A percentile compares a stretch with the other conserved stretches of the same genome.
These are phyloP conservation scores for Choanephora cucurbitarum DNA, from an alignment of 371 early-diverging fungal species.

Conservation along the genomic window DNA sequence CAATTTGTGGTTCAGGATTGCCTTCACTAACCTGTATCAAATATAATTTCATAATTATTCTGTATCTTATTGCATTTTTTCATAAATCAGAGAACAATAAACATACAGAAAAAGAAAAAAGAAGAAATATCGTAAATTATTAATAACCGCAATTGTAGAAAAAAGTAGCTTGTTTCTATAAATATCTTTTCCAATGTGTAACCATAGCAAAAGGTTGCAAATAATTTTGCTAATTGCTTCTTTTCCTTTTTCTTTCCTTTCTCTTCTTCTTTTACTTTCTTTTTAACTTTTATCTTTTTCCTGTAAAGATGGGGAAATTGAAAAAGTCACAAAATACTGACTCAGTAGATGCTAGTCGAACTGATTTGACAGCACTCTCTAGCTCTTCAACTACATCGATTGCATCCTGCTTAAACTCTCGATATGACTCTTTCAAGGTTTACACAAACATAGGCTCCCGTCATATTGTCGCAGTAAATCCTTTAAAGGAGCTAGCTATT, in stretches of 20 bases:
- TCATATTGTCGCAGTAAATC: constrained; percentile 63
- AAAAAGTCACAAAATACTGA: constrained; percentile 15
- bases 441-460: constrained; percentile 70
- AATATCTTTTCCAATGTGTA: too few relatives aligned
- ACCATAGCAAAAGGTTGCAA: too few relatives aligned
- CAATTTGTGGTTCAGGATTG: too few relatives aligned
- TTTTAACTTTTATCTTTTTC: constrained; percentile 12
- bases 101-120: too few relatives aligned
- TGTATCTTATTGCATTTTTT: too few relatives aligned
- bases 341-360: constrained; percentile 3
- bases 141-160: too few relatives aligned
- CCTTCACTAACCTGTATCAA: too few relatives aligned
- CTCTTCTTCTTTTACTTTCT: constrained; percentile 4
- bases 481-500: constrained; percentile 44
- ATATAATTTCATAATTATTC: too few relatives aligned
- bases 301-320: constrained; percentile 18
- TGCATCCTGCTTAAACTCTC: constrained; percentile 46
- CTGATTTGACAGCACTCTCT: constrained; percentile 37
- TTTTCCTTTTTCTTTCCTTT: constrained; percentile 3
- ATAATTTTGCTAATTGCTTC: background rate
- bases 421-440: constrained; percentile 51
- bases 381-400: constrained; percentile 43
- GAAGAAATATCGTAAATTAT: too few relatives aligned
- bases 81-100: too few relatives aligned
- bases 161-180: too few relatives aligned